Percentiles rank a stretch among this genome's conserved stretches.
Evolutionary conservation across 1,139 yeast species (phyloP).

Genomic region (Saccharomyces hybrid): DNA sequence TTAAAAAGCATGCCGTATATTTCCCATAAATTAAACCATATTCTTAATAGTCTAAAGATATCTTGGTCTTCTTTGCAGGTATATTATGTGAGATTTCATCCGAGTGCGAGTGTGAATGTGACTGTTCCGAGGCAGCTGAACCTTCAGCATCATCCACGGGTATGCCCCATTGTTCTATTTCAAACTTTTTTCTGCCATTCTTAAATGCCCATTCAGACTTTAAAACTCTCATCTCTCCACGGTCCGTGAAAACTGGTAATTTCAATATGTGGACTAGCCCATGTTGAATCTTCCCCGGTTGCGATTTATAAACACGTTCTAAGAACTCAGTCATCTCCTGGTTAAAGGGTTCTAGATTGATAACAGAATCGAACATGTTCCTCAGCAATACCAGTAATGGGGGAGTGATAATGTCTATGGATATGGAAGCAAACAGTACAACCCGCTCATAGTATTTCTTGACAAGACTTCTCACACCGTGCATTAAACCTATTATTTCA

Average conservation of each 20-base stretch:
- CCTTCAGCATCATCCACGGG: slow-evolving; percentile 75
- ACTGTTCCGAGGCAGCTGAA: background rate
- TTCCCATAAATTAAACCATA: background rate
- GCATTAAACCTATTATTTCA: slow-evolving; percentile 54
- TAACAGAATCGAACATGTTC: slow-evolving; percentile 54
- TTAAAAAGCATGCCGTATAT: background rate
- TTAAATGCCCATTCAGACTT: slow-evolving; percentile 78
- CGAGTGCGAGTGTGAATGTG: slow-evolving; percentile 20
- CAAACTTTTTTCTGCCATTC: slow-evolving; percentile 75
- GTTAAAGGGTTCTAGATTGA: slow-evolving; percentile 77
- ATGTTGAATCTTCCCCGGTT: slow-evolving; percentile 70
- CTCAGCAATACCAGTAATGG: slow-evolving; percentile 48
- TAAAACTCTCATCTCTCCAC: slow-evolving; percentile 72
- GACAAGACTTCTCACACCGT: slow-evolving; percentile 48
- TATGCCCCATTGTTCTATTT: slow-evolving; percentile 87
- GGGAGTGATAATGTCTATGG: slow-evolving; percentile 54
- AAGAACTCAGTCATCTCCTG: slow-evolving; percentile 61
- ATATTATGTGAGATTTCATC: slow-evolving; percentile 4
- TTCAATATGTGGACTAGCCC: slow-evolving; percentile 75
- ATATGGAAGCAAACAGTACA: slow-evolving; percentile 47
- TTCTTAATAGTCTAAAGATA: slow-evolving; percentile 12
- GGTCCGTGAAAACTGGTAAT: slow-evolving; percentile 62
- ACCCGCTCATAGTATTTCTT: slow-evolving; percentile 42
- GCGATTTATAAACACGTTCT: slow-evolving; percentile 53
- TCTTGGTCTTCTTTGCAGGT: slow-evolving; percentile 12